Evolutionary conservation across 257 asterid species (phyloP).

Genomic region (Knoxia roxburghii): DNA sequence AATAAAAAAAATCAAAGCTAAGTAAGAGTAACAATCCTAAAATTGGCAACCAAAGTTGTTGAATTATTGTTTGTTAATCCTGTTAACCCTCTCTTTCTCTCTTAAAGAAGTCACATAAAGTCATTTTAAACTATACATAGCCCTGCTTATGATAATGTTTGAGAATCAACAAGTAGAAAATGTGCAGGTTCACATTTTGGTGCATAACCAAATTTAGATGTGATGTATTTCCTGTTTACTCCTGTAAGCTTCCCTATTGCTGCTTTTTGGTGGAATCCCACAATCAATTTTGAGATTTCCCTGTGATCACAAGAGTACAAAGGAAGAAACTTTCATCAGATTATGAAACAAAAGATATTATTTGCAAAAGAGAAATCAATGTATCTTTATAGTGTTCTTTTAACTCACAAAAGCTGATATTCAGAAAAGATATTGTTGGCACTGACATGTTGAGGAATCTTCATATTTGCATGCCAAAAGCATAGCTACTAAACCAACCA

Average conservation of each 20-base stretch:
- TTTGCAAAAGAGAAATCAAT: neutral
- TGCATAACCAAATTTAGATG: conserved; percentile 62
- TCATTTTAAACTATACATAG: conserved; percentile 43
- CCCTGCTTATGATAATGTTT: conserved; percentile 28
- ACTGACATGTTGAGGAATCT: conserved; percentile 87
- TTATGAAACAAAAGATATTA: neutral
- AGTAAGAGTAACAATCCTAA: conserved; percentile 6
- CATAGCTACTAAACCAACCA: conserved; percentile 88
- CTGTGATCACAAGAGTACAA: conserved; percentile 27
- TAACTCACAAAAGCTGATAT: conserved; percentile 59
- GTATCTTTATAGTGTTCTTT: neutral
- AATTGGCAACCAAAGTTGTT: conserved; percentile 60
- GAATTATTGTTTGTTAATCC: conserved; percentile 19
- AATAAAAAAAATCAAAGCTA: neutral
- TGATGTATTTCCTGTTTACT: conserved; percentile 70
- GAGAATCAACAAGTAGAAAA: conserved; percentile 50
- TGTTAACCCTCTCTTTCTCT: conserved; percentile 13
- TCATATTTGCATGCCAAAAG: conserved; percentile 93
- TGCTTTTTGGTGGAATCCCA: conserved; percentile 56
- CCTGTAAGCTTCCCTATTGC: conserved; percentile 69
- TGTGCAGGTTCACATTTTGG: conserved; percentile 69
- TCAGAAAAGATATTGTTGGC: conserved; percentile 77
- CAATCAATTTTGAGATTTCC: conserved; percentile 59
- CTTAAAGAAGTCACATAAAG: conserved; percentile 41
- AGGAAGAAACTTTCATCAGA: neutral